Percentiles rank a stretch among this genome's conserved stretches.
phyloP scores from a whole-genome alignment of 225 moss, liverwort and hornwort species.

The Antitrichia curtipendula region DNA sequence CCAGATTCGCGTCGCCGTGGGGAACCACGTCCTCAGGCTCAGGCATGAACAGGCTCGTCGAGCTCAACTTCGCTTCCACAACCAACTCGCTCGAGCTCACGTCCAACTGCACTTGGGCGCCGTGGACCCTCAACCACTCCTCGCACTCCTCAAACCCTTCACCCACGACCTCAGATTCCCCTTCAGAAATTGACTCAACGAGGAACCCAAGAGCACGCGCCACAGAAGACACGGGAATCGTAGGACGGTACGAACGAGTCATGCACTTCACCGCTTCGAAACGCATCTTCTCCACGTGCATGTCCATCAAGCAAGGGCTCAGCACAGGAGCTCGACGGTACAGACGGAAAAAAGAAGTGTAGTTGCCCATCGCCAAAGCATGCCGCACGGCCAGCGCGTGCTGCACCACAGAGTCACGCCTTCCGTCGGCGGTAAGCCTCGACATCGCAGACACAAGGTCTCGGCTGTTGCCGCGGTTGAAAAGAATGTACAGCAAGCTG shows the following conservation, averaged over 20 bases:
- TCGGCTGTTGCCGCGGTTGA: slow-evolving; percentile 82
- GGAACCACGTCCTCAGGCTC: slow-evolving; percentile 93
- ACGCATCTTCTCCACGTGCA: slow-evolving; percentile 86
- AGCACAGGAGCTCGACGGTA: slow-evolving; percentile 87
- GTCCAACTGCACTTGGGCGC: slow-evolving; percentile 69
- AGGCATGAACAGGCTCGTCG: slow-evolving; percentile 73
- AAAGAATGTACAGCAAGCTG: slow-evolving; percentile 75
- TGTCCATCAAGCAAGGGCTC: slow-evolving; percentile 91
- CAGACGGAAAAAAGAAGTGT: slow-evolving; percentile 87
- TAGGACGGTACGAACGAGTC: slow-evolving; percentile 90
- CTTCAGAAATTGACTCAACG: slow-evolving; percentile 7
- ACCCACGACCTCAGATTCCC: slow-evolving; percentile 40
- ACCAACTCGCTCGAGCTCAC: slow-evolving; percentile 45
- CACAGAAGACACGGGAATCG: slow-evolving; percentile 57
- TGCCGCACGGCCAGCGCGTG: slow-evolving; percentile 77
- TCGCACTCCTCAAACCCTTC: slow-evolving; percentile 91
- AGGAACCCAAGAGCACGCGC: slow-evolving; percentile 59
- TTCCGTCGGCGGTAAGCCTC: slow-evolving; percentile 8
- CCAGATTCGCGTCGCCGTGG: slow-evolving; percentile 97
- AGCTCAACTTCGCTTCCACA: slow-evolving; percentile 73
- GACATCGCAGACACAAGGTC: slow-evolving; percentile 85
- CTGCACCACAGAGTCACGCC: slow-evolving; percentile 55
- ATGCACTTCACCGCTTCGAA: slow-evolving; percentile 92
- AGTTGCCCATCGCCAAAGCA: slow-evolving; percentile 84
- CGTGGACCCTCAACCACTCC: slow-evolving; percentile 85